phyloP scores from a whole-genome alignment of 2,329 filamentous ascomycete species.

The Calonectria leucothoes region DNA sequence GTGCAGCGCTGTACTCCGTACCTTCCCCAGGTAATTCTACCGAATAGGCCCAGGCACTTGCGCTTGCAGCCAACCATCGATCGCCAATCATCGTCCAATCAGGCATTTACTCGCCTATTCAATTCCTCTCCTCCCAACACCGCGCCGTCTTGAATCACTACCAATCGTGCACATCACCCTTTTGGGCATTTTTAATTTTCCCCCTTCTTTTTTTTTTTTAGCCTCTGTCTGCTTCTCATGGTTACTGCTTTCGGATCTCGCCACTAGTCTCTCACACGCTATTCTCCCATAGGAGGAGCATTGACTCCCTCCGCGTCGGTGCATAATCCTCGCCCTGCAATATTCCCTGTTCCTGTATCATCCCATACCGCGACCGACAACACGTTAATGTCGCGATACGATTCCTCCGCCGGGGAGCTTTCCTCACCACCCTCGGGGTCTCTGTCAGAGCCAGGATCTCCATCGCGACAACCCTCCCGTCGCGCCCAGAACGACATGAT shows the following conservation, averaged over 20 bases:
- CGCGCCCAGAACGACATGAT: constrained; percentile 54
- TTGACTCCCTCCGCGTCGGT: constrained; percentile 7
- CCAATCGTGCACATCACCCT: not conserved
- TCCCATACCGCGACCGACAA: constrained; percentile 45
- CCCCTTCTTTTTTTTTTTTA: not conserved
- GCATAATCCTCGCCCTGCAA: constrained; percentile 4
- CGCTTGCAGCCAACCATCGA: constrained; percentile 19
- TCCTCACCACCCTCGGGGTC: constrained; percentile 64
- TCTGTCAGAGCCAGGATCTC: constrained; percentile 62
- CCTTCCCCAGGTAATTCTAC: constrained; percentile 27
- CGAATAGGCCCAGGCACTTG: constrained; percentile 14
- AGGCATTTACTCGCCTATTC: constrained; percentile 6
- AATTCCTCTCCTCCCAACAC: not conserved
- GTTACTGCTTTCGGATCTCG: not conserved
- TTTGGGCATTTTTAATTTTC: not conserved
- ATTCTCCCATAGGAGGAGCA: constrained; percentile 17
- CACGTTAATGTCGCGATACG: constrained; percentile 54
- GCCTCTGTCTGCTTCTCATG: not conserved
- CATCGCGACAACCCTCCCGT: constrained; percentile 50
- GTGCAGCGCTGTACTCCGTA: constrained; percentile 20
- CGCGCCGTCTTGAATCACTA: constrained; percentile 10
- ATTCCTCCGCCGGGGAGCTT: constrained; percentile 60
- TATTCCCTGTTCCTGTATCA: constrained; percentile 21
- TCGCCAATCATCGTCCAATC: constrained; percentile 13
- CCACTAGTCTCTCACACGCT: constrained; percentile 8